Evolutionary conservation across 805 yeast genomes (phyloP).

Genomic region (Saccharomyces paradoxus): DNA sequence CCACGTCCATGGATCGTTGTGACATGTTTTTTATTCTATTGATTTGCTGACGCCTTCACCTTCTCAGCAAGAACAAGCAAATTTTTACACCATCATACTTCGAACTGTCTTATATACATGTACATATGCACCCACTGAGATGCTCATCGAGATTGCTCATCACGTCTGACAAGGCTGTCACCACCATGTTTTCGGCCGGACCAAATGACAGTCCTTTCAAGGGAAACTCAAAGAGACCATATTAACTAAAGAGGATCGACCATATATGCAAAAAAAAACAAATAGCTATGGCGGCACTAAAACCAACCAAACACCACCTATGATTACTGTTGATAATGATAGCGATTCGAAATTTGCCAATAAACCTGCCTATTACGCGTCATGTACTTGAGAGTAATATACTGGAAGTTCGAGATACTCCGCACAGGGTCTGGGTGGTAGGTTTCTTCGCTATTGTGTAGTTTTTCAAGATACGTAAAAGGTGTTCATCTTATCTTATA

Average conservation of each 20-base stretch:
- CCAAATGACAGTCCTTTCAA: background rate
- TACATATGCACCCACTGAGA: background rate
- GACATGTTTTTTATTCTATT: background rate
- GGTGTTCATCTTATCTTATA: background rate
- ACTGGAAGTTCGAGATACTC: background rate
- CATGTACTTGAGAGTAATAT: background rate
- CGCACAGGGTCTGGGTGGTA: background rate
- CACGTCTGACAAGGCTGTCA: background rate
- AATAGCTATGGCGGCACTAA: background rate
- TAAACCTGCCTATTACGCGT: background rate
- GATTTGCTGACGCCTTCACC: background rate
- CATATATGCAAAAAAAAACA: background rate
- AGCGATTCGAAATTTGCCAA: background rate
- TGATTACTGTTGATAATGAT: background rate
- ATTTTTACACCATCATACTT: background rate
- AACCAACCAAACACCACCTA: background rate
- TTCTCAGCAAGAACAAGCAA: too few species aligned
- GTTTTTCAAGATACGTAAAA: background rate
- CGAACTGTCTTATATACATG: background rate
- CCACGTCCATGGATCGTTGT: background rate
- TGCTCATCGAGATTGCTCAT: background rate
- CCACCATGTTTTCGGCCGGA: background rate
- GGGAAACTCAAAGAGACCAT: background rate
- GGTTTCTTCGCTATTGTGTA: background rate
- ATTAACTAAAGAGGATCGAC: background rate